phyloP scores from a whole-genome alignment of 1,139 yeast genomes.

The Zygosaccharomyces sapae region DNA sequence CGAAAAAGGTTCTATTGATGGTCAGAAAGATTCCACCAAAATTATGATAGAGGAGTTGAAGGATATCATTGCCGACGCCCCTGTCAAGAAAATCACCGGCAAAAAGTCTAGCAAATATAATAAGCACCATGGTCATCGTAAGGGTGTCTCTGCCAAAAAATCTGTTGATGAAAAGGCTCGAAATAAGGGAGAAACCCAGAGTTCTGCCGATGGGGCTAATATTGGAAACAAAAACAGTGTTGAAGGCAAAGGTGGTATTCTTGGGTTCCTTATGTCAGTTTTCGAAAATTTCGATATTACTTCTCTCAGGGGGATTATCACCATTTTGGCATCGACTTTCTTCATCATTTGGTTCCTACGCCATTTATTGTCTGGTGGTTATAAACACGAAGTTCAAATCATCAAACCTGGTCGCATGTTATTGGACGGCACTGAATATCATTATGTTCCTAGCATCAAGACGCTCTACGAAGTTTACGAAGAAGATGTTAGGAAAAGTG shows the following conservation, averaged over 20 bases:
- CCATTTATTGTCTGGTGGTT: constrained; percentile 19
- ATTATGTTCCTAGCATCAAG: constrained; percentile 46
- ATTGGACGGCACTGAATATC: constrained; percentile 44
- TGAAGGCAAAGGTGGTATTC: constrained; percentile 9
- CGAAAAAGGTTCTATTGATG: constrained; percentile 91
- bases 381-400: constrained; percentile 16
- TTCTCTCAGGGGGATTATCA: constrained; percentile 21
- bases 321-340: constrained; percentile 12
- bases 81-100: constrained; percentile 20
- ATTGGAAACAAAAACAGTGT: neutral
- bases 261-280: constrained; percentile 11
- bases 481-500: constrained; percentile 35
- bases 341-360: constrained; percentile 14
- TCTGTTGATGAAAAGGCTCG: constrained; percentile 4
- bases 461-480: constrained; percentile 41
- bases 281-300: constrained; percentile 23
- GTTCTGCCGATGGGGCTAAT: constrained; percentile 13
- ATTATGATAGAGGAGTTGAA: constrained; percentile 57
- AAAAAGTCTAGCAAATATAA: constrained; percentile 36
- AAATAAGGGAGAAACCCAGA: constrained; percentile 4
- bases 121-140: constrained; percentile 16
- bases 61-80: constrained; percentile 40
- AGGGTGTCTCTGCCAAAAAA: constrained; percentile 7
- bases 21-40: constrained; percentile 72
- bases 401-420: constrained; percentile 24